These are phyloP conservation scores for Aureobasidium lini DNA, from an alignment of 2,329 filamentous ascomycete species.

Conservation along the genomic window DNA sequence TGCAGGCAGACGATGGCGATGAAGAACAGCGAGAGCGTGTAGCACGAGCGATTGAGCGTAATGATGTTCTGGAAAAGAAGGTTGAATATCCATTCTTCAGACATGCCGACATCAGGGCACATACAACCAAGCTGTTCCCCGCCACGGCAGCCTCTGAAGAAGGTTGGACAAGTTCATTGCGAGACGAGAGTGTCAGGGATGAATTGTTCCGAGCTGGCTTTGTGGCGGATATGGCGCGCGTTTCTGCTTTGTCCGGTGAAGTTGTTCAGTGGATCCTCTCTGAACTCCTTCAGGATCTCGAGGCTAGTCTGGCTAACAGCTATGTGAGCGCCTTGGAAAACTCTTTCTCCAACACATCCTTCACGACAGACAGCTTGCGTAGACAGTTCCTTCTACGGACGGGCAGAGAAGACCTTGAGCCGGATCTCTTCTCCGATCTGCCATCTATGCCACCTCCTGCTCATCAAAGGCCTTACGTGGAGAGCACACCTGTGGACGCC, in stretches of 20 bases:
- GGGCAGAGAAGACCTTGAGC: slow-evolving; percentile 8
- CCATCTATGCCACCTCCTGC: slow-evolving; percentile 10
- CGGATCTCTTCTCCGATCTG: neutral
- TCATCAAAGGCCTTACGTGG: slow-evolving; percentile 13
- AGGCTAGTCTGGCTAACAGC: slow-evolving; percentile 30
- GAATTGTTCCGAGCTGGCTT: slow-evolving; percentile 37
- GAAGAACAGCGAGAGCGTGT: slow-evolving; percentile 40
- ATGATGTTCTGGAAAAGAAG: slow-evolving; percentile 49
- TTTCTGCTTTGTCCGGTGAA: slow-evolving; percentile 30
- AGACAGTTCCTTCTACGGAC: neutral
- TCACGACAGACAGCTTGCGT: slow-evolving; percentile 11
- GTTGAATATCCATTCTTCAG: slow-evolving; percentile 53
- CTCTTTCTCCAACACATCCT: neutral
- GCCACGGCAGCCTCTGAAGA: slow-evolving; percentile 23
- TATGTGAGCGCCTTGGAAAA: slow-evolving; percentile 24
- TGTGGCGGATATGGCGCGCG: slow-evolving; percentile 31
- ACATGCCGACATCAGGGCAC: slow-evolving; percentile 13
- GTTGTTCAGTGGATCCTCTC: slow-evolving; percentile 37
- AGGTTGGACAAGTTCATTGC: slow-evolving; percentile 28
- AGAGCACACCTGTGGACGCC: neutral
- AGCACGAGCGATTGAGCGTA: slow-evolving; percentile 51
- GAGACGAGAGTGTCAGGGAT: slow-evolving; percentile 28
- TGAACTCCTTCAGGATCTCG: slow-evolving; percentile 25
- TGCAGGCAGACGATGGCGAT: slow-evolving; percentile 22
- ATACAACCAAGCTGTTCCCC: slow-evolving; percentile 23